Base-by-base conservation (phyloP, 2,329 filamentous ascomycete genomes). In the Alternaria triticimaculans region DNA sequence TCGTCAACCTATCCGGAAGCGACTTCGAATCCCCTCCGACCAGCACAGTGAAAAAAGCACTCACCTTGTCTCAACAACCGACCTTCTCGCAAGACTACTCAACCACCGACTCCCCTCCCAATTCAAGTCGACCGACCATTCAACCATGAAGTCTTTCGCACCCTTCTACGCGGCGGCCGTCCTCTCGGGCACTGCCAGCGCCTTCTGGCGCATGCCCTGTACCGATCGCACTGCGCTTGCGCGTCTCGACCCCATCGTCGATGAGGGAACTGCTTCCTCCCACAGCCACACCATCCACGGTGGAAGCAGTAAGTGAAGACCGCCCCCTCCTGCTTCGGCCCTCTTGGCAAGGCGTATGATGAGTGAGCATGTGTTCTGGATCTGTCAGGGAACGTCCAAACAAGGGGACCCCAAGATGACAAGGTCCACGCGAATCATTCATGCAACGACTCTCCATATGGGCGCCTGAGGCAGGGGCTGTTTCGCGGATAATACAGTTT, bases 181-280 rank as follows among this genome's bases (percentile, higher is more conserved):
- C 15, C 72, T 83, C 18, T 73, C 78, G 15, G 76, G 77, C 51
- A 72, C 77, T 23, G 74, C 88, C 46, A 88, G 91, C 71, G 89
- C 90, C 58, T 91, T 92, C 75, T 86, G 92, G 76, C 89, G 87
- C 73, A 92, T 93, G 84, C 87, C 88, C 76, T 89, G 89, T 74
- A 84, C 88, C 69, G 84, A 86, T 45, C 87, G 90, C 72, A 84
- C 89, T 70, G 87, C 86, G 53, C 82, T 84, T 54, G 87, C 87
- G 70, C 88, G 87, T 58, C 80, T 76, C 81, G 93, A 76, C 84
- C 81, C 73, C 48, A 75, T 80, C 43, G 76, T 79, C 51, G 71
- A 77, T 59, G 66, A 68, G 5, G 76, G 72, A 33, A 55, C 66
- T 14, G 66, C 75, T 37, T 74, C 76, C 6, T 70, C 64, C 25